Conservation (phyloP, 1,284 basidiomycete species). For the Golubevia pallescens region DNA sequence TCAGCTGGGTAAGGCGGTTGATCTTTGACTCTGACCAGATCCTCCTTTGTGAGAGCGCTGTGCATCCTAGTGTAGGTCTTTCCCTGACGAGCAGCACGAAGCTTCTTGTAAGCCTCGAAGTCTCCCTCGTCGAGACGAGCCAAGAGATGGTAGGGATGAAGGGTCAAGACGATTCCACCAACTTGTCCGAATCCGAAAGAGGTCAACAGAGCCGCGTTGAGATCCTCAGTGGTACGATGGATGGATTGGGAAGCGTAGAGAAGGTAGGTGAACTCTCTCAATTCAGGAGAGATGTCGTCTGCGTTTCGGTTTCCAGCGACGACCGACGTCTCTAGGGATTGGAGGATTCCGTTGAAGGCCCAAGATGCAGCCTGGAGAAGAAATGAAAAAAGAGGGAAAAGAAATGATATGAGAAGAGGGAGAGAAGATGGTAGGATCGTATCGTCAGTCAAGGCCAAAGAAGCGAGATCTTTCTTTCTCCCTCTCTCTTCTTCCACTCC, state of each 20-base stretch:
- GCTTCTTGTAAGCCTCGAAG: constrained; percentile 76
- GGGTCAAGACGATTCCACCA: constrained; percentile 84
- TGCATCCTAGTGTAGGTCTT: constrained; percentile 57
- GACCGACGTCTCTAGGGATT: constrained; percentile 82
- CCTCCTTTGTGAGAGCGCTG: constrained; percentile 45
- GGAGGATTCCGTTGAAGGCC: constrained; percentile 92
- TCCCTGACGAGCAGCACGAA: constrained; percentile 35
- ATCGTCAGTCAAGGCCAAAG: too few relatives aligned
- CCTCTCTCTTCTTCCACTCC: too few relatives aligned
- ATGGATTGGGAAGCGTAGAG: constrained; percentile 98
- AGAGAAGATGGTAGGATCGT: too few relatives aligned
- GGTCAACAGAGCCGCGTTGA: constrained; percentile 68
- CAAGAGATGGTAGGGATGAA: constrained; percentile 90
- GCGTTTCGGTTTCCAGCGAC: constrained; percentile 87
- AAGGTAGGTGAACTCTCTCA: constrained; percentile 86
- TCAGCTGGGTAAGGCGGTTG: constrained; percentile 87
- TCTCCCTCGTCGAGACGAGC: constrained; percentile 77
- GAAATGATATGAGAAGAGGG: too few relatives aligned
- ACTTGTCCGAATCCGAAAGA: constrained; percentile 99
- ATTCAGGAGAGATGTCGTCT: constrained; percentile 85
- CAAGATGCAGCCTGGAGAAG: constrained; percentile 82
- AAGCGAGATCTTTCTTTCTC: too few relatives aligned
- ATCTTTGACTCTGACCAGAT: constrained; percentile 87
- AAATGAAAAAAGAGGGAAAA: too few relatives aligned
- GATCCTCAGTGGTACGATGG: constrained; percentile 62